These are phyloP conservation scores for Coffea humblotiana DNA, from an alignment of 305 asterid species.

Conservation along the genomic window DNA sequence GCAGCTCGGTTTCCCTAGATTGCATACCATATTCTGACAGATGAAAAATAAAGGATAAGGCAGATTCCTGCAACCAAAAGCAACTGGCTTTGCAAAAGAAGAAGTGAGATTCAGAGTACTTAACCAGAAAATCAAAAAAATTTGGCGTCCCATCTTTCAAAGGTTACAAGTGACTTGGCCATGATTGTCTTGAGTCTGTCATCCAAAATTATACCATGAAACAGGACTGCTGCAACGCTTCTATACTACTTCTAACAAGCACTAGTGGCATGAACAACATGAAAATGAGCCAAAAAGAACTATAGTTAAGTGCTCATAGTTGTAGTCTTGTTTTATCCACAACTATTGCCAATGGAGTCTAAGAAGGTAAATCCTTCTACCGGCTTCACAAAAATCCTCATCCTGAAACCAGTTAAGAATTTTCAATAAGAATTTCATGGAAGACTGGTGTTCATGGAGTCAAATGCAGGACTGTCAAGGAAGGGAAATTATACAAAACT, in stretches of 20 bases:
- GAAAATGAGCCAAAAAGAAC: not conserved
- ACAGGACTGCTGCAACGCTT: not conserved
- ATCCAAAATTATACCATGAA: not conserved
- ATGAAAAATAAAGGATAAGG: not conserved
- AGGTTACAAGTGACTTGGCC: not conserved
- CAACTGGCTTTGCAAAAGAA: not conserved
- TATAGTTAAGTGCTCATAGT: not conserved
- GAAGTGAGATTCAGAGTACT: not conserved
- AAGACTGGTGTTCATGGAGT: no score
- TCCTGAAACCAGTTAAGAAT: not conserved
- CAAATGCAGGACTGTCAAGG: no score
- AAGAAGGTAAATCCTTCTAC: not conserved
- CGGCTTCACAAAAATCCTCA: not conserved
- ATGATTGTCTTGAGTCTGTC: not conserved
- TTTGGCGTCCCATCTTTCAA: not conserved
- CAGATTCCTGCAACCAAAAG: not conserved
- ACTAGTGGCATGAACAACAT: not conserved
- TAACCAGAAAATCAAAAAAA: not conserved
- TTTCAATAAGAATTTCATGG: not conserved
- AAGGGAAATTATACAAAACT: no score
- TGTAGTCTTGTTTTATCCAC: not conserved
- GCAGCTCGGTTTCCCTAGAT: not conserved
- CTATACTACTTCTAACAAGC: not conserved
- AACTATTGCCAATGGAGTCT: not conserved
- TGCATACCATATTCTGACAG: not conserved